Evolutionary conservation across 2,329 filamentous ascomycete species (phyloP), one percentile per base, ranked within the genome.

Genomic region (Furcasterigmium sp.): DNA sequence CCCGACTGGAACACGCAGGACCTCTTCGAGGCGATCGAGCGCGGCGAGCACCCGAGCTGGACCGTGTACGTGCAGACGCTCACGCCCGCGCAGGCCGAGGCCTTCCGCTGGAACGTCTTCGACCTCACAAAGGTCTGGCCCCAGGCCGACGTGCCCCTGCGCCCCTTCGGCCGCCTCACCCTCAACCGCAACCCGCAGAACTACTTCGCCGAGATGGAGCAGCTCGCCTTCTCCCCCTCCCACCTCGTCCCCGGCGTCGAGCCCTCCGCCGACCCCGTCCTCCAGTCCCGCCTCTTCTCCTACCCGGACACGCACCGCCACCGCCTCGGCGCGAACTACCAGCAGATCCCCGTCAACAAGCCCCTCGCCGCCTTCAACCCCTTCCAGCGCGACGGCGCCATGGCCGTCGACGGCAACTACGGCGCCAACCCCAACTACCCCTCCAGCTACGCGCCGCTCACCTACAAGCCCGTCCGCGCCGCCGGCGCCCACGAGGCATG

Each of bases 51-150:
- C 51, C 80, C 81, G 5, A 75, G 69, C 17, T 87, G 82, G 81
- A 80, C 72, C 15, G 72, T 78, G 48, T 82, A 78, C 48, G 70
- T 84, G 2, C 84, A 87, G 60, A 70, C 77, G 5, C 70, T 85
- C 47, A 76, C 71, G 15, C 80, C 80, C 1, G 75, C 78, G 47
- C 70, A 84, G 51, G 80, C 80, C 3, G 73, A 82, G 55, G 70
- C 73, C 45, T 79, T 78, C 56, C 68, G 67, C 34, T 81, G 74
- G 68, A 82, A 81, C 59, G 67, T 85, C 48, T 84, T 87, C 48
- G 84, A 87, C 55, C 64, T 84, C 48, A 87, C 83, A 40, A 84
- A 85, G 62, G 73, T 82, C 53, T 85, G 82, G 81, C 82, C 82
- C 3, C 77, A 84, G 46, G 65, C 61, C 18, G 72, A 82, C 37